A percentile compares a stretch with the other conserved stretches of the same genome.
Evolutionary conservation across 495 filamentous ascomycete species (phyloP).

Genomic region (Podospora bellae-mahoneyi): DNA sequence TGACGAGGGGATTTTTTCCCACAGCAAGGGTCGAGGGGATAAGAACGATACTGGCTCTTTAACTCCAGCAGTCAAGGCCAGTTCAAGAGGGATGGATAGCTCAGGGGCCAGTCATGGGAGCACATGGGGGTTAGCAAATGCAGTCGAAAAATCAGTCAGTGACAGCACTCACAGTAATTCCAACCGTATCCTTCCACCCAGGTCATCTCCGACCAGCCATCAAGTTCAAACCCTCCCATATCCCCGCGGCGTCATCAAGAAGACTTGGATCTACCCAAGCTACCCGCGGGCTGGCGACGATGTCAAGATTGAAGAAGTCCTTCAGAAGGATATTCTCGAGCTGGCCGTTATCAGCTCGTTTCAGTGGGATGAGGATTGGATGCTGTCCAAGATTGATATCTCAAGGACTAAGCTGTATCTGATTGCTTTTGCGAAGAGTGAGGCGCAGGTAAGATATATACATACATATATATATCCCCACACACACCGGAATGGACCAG

Average conservation of each 20-base stretch:
- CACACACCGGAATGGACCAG: neutral
- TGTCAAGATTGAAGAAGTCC: slow-evolving; percentile 86
- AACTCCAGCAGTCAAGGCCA: neutral
- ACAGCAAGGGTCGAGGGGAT: neutral
- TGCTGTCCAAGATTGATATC: slow-evolving; percentile 43
- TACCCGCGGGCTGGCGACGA: slow-evolving; percentile 59
- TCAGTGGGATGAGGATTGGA: slow-evolving; percentile 66
- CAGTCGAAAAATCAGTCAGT: neutral
- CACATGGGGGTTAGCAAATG: neutral
- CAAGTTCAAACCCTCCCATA: slow-evolving; percentile 48
- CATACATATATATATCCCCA: too few relatives aligned
- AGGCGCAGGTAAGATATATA: slow-evolving; percentile 42
- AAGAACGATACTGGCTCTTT: too few relatives aligned
- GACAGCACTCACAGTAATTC: slow-evolving; percentile 3
- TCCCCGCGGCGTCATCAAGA: slow-evolving; percentile 72
- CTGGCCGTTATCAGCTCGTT: slow-evolving; percentile 83
- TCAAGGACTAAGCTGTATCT: slow-evolving; percentile 42
- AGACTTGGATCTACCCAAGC: slow-evolving; percentile 63
- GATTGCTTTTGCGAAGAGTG: slow-evolving; percentile 43
- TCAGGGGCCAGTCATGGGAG: neutral
- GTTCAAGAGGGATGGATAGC: neutral
- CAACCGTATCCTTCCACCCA: neutral
- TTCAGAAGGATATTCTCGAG: slow-evolving; percentile 66
- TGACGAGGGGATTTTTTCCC: neutral
- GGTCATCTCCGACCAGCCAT: neutral